phyloP scores from a whole-genome alignment of 768 basidiomycete species.

The Mycena haematopus region DNA sequence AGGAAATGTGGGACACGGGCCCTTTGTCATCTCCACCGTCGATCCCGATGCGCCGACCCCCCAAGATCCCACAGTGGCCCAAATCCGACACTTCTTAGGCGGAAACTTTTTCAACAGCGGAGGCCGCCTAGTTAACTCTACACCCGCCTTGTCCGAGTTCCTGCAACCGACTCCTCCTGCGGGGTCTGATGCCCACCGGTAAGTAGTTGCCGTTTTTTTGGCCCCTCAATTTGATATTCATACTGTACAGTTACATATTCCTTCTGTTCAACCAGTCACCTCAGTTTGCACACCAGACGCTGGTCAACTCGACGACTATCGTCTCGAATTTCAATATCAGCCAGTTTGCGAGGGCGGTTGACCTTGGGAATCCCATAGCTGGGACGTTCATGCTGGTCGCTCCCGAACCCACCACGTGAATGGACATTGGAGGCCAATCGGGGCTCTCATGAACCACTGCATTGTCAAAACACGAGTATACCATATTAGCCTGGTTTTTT shows the following conservation, averaged over 20 bases:
- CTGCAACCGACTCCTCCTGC: conserved; percentile 49
- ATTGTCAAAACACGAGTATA: too few species aligned
- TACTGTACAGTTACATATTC: conserved; percentile 48
- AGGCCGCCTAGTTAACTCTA: conserved; percentile 41
- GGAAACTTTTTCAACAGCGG: conserved; percentile 42
- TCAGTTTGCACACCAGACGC: conserved; percentile 47
- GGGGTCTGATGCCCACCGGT: conserved; percentile 52
- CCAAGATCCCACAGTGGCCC: conserved; percentile 45
- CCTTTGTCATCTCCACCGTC: conserved; percentile 53
- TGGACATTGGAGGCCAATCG: too few species aligned
- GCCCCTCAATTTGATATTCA: not conserved
- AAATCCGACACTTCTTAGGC: conserved; percentile 57
- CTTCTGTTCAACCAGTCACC: conserved; percentile 52
- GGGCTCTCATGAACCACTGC: too few species aligned
- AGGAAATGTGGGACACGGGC: conserved; percentile 39
- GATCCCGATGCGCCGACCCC: conserved; percentile 61
- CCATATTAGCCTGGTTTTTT: too few species aligned
- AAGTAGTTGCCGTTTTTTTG: not conserved
- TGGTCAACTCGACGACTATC: conserved; percentile 41
- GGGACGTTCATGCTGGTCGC: conserved; percentile 57
- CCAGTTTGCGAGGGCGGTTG: conserved; percentile 47
- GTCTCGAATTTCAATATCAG: conserved; percentile 50
- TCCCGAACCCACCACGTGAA: conserved; percentile 26
- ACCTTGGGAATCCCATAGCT: conserved; percentile 52
- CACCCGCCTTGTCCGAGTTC: conserved; percentile 49